A percentile compares a stretch with the other conserved stretches of the same genome.
Evolutionary conservation across 2,329 filamentous ascomycete genomes (phyloP).

Genomic region (Alternaria sp.): DNA sequence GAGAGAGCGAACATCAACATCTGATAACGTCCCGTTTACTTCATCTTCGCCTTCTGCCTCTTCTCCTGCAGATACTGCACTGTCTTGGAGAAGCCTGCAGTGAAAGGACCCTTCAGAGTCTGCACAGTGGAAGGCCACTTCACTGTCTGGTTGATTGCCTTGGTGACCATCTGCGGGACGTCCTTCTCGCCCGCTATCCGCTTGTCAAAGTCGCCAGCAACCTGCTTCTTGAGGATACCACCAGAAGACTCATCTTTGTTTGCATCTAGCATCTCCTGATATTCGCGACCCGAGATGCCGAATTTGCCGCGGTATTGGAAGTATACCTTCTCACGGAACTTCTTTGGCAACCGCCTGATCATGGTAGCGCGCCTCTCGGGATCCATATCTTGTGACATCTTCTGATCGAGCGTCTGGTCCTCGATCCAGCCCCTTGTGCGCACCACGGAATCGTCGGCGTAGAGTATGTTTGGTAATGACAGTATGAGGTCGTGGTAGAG

Average conservation of each 20-base stretch:
- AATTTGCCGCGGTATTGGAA: conserved; percentile 95
- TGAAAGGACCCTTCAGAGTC: conserved; percentile 82
- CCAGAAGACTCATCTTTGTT: conserved; percentile 70
- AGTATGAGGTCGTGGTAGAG: conserved; percentile 90
- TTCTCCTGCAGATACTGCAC: conserved; percentile 85
- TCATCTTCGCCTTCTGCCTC: conserved; percentile 52
- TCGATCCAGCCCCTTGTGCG: conserved; percentile 66
- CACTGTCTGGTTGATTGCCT: conserved; percentile 85
- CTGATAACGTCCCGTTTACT: conserved; percentile 10
- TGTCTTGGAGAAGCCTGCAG: conserved; percentile 73
- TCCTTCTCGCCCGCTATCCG: conserved; percentile 78
- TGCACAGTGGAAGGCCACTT: conserved; percentile 91
- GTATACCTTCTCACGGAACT: conserved; percentile 88
- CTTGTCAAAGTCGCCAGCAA: conserved; percentile 85
- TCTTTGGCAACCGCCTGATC: conserved; percentile 86
- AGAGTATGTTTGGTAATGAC: conserved; percentile 86
- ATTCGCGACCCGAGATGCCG: conserved; percentile 81
- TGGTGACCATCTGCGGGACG: conserved; percentile 73
- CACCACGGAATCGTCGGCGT: conserved; percentile 68
- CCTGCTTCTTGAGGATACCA: conserved; percentile 69
- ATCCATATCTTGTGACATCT: conserved; percentile 88
- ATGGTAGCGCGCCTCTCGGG: conserved; percentile 91
- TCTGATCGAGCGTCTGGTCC: conserved; percentile 64
- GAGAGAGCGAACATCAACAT: background rate
- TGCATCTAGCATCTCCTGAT: conserved; percentile 82